phyloP scores from a whole-genome alignment of 108 stramenopile genomes.

The Cyclotella choctawhatcheeana region DNA sequence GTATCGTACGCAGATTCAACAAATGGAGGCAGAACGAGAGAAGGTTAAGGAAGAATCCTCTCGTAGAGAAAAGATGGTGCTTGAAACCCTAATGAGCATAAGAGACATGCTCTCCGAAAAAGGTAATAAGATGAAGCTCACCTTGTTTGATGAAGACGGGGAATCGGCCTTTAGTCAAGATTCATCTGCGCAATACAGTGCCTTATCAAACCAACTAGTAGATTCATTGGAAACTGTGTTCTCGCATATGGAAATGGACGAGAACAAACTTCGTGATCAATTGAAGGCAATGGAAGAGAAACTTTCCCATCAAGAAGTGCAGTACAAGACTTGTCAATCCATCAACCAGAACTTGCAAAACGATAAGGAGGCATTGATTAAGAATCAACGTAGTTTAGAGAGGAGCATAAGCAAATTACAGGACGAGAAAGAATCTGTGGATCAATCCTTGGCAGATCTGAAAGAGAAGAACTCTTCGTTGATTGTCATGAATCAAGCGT shows the following conservation, averaged over 20 bases:
- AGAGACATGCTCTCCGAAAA: conserved; percentile 20
- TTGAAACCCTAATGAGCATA: conserved; percentile 7
- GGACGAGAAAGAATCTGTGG: conserved; percentile 22
- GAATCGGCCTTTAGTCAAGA: neutral
- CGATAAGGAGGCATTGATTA: conserved; percentile 35
- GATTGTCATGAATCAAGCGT: conserved; percentile 46
- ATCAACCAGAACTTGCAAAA: conserved; percentile 23
- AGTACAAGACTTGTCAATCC: conserved; percentile 33
- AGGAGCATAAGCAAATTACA: conserved; percentile 13
- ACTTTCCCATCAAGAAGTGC: conserved; percentile 25
- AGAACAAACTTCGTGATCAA: conserved; percentile 16
- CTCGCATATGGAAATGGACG: conserved; percentile 22
- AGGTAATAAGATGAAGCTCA: conserved; percentile 25
- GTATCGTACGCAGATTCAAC: conserved; percentile 36
- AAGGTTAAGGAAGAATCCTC: conserved; percentile 13
- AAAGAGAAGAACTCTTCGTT: conserved; percentile 42
- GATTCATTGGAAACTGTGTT: conserved; percentile 31
- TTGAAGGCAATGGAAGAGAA: conserved; percentile 25
- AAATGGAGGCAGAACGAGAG: conserved; percentile 31
- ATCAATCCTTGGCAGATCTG: conserved; percentile 29
- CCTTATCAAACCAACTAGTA: conserved; percentile 2
- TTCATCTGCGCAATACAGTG: neutral
- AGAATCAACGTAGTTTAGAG: conserved; percentile 36
- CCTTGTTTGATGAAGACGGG: conserved; percentile 6
- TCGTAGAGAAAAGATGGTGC: conserved; percentile 18